Percentiles rank a stretch among this genome's conserved stretches.
Conservation (phyloP, 805 yeast species). For the Wickerhamomyces tratensis region DNA sequence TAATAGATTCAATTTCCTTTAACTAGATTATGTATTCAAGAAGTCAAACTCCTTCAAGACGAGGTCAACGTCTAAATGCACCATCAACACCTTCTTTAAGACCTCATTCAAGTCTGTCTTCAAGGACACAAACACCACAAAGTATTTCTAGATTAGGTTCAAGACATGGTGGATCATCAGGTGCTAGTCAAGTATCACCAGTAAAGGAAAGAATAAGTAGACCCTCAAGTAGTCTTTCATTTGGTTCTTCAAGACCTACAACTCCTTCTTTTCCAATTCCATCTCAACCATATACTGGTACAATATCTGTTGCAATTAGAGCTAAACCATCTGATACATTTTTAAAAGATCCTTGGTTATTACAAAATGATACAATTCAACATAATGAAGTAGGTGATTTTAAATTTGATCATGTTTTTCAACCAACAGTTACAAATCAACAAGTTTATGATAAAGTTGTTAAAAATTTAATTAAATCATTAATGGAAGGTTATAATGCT, state of each 20-base stretch:
- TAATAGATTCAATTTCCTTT: too few relatives aligned
- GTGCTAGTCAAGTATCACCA: constrained; percentile 8
- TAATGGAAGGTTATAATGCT: constrained; percentile 70
- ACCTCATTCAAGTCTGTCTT: constrained; percentile 11
- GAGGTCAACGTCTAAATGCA: constrained; percentile 1
- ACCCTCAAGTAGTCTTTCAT: constrained; percentile 1
- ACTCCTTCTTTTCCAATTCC: constrained; percentile 12
- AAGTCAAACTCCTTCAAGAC: constrained; percentile 13
- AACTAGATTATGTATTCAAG: constrained; percentile 9
- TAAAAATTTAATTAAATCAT: constrained; percentile 40
- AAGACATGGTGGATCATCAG: background rate
- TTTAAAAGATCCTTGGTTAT: constrained; percentile 22
- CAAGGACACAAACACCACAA: constrained; percentile 14
- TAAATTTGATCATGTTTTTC: constrained; percentile 72
- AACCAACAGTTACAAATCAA: constrained; percentile 40
- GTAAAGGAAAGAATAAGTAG: constrained; percentile 8
- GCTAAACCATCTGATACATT: constrained; percentile 49
- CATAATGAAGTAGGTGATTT: constrained; percentile 55
- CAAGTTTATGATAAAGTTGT: constrained; percentile 54
- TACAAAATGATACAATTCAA: constrained; percentile 30
- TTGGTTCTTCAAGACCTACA: constrained; percentile 12
- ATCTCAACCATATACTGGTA: constrained; percentile 43
- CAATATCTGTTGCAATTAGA: constrained; percentile 68
- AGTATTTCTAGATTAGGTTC: constrained; percentile 6
- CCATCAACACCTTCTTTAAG: constrained; percentile 15